phyloP scores from a whole-genome alignment of 495 filamentous ascomycete genomes.

The Friedmanniomyces simplex region DNA sequence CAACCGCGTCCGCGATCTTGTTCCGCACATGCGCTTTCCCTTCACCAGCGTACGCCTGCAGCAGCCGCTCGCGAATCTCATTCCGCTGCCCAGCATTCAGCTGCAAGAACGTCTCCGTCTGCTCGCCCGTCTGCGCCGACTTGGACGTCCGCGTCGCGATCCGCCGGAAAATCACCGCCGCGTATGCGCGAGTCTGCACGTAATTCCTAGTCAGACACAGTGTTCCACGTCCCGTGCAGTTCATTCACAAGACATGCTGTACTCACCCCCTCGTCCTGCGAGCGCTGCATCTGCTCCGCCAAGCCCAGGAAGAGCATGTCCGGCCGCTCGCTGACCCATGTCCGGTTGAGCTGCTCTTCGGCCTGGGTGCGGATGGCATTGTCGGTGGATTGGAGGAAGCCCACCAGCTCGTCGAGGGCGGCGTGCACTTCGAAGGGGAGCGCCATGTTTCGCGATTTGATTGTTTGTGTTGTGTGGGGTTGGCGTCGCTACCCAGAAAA shows the following conservation, averaged over 20 bases:
- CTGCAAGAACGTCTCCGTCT: constrained; percentile 72
- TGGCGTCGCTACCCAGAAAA: neutral
- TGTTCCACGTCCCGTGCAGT: neutral
- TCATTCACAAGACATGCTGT: neutral
- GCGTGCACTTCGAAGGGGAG: constrained; percentile 70
- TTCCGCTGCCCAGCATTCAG: constrained; percentile 57
- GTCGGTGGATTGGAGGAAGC: constrained; percentile 79
- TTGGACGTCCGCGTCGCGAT: constrained; percentile 83
- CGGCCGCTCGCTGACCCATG: constrained; percentile 72
- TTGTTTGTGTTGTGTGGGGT: neutral
- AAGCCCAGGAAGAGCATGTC: constrained; percentile 86
- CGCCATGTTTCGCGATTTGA: constrained; percentile 3
- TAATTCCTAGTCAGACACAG: neutral
- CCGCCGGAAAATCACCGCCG: constrained; percentile 87
- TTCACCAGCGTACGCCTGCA: constrained; percentile 66
- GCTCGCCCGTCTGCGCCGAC: constrained; percentile 54
- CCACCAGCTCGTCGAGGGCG: constrained; percentile 74
- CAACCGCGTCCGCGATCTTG: constrained; percentile 93
- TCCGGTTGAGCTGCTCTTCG: constrained; percentile 78
- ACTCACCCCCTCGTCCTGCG: constrained; percentile 59
- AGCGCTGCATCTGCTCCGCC: constrained; percentile 75
- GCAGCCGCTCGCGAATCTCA: constrained; percentile 69
- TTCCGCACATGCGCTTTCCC: constrained; percentile 62
- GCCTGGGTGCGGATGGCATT: constrained; percentile 74
- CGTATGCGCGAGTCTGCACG: constrained; percentile 68